Conservation (phyloP, 306 rosid species). For the Canavalia ensiformis region DNA sequence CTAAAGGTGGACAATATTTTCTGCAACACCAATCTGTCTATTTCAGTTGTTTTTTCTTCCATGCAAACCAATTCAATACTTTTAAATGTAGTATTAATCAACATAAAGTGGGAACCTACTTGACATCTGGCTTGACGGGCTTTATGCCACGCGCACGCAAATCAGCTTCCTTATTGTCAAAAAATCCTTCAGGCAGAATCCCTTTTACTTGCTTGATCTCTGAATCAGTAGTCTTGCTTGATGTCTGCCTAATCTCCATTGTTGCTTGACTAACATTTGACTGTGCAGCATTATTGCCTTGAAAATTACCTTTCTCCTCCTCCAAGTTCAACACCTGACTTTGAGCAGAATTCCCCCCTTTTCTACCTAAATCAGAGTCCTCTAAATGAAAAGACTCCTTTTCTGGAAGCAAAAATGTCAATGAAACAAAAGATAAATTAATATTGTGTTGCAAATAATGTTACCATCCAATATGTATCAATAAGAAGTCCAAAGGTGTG, state of each 20-base stretch:
- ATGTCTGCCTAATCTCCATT: slow-evolving; percentile 50
- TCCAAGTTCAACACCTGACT: slow-evolving; percentile 26
- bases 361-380: slow-evolving; percentile 54
- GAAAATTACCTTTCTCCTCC: slow-evolving; percentile 42
- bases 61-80: slow-evolving; percentile 39
- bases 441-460: not conserved
- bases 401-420: slow-evolving; percentile 53
- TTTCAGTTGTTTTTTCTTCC: slow-evolving; percentile 28
- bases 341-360: slow-evolving; percentile 50
- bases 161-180: slow-evolving; percentile 97
- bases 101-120: slow-evolving; percentile 68
- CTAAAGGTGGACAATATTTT: slow-evolving; percentile 20
- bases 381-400: slow-evolving; percentile 36
- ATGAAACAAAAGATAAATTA: slow-evolving; percentile 45
- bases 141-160: slow-evolving; percentile 90
- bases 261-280: slow-evolving; percentile 51
- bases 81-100: slow-evolving; percentile 7
- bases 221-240: slow-evolving; percentile 54
- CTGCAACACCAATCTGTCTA: not conserved
- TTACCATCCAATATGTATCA: slow-evolving; percentile 15
- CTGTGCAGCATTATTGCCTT: slow-evolving; percentile 51
- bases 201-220: slow-evolving; percentile 75
- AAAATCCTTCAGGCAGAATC: slow-evolving; percentile 95
- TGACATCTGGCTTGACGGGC: slow-evolving; percentile 88
- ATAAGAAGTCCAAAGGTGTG: slow-evolving; percentile 9